These are phyloP conservation scores for Pichia sp. DNA, from an alignment of 1,139 yeast species.

Conservation along the genomic window DNA sequence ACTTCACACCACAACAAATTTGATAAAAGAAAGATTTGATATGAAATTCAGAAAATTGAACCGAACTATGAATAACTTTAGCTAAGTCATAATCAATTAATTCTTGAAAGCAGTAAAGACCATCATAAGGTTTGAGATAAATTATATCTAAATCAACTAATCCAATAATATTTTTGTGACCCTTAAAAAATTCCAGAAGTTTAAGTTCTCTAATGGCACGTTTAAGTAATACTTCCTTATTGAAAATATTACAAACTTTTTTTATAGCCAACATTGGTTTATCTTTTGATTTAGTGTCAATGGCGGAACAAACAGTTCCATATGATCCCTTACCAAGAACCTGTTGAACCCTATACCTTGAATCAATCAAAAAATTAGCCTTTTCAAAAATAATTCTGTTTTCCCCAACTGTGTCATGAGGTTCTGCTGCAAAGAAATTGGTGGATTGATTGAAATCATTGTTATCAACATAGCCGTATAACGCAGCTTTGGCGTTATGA, in stretches of 20 bases:
- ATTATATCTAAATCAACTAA: slow-evolving; percentile 71
- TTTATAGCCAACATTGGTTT: slow-evolving; percentile 59
- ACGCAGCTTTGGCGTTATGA: slow-evolving; percentile 2
- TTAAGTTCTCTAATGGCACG: slow-evolving; percentile 76
- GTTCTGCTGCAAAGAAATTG: not conserved
- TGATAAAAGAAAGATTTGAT: slow-evolving; percentile 73
- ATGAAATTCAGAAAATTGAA: slow-evolving; percentile 78
- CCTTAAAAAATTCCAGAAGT: slow-evolving; percentile 71
- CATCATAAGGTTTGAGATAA: slow-evolving; percentile 62
- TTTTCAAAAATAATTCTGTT: slow-evolving; percentile 11
- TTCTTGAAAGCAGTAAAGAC: slow-evolving; percentile 81
- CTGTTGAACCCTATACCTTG: slow-evolving; percentile 55
- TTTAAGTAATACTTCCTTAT: slow-evolving; percentile 56
- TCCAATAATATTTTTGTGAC: slow-evolving; percentile 73
- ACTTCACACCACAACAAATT: slow-evolving; percentile 85
- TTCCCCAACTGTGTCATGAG: slow-evolving; percentile 5
- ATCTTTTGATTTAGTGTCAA: slow-evolving; percentile 42
- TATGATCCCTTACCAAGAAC: slow-evolving; percentile 84
- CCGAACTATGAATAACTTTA: slow-evolving; percentile 66
- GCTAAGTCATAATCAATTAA: slow-evolving; percentile 76
- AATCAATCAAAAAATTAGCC: slow-evolving; percentile 46
- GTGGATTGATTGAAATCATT: not conserved
- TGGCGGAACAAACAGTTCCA: slow-evolving; percentile 82
- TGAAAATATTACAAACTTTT: slow-evolving; percentile 64
- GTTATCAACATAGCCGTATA: not conserved